Evolutionary conservation across 1,284 basidiomycete genomes (phyloP).

Genomic region (Sparassis latifolia): DNA sequence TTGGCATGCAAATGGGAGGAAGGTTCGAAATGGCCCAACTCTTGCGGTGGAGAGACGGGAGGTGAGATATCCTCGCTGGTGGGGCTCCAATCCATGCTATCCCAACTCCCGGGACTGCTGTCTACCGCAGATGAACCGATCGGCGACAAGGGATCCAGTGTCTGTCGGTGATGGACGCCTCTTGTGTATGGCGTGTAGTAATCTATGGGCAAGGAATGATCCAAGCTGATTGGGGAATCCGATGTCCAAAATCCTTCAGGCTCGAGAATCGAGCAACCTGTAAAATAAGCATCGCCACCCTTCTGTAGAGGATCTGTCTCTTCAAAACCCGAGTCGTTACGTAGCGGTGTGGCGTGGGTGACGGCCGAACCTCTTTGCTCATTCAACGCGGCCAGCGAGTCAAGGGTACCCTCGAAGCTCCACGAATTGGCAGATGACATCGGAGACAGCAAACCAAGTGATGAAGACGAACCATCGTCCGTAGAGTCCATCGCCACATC

Average conservation of each 20-base stretch:
- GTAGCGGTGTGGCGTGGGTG: constrained; percentile 13
- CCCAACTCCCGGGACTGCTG: constrained; percentile 6
- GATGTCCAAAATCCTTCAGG: constrained; percentile 15
- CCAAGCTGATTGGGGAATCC: constrained; percentile 15
- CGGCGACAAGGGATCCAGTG: background rate
- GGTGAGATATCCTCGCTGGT: too few relatives aligned
- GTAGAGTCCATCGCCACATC: too few relatives aligned
- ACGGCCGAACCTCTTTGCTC: too few relatives aligned
- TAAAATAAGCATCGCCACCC: too few relatives aligned
- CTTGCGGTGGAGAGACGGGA: too few relatives aligned
- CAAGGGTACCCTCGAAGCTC: constrained; percentile 11
- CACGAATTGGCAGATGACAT: constrained; percentile 8
- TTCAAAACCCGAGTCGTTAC: constrained; percentile 19
- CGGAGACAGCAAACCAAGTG: background rate
- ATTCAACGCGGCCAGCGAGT: too few relatives aligned
- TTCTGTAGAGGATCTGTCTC: constrained; percentile 11
- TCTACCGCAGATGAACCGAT: background rate
- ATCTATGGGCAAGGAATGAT: constrained; percentile 3
- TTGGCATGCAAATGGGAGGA: background rate
- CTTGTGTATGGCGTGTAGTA: background rate
- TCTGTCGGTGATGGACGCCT: constrained; percentile 1
- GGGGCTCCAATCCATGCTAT: constrained; percentile 5
- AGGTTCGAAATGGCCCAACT: background rate
- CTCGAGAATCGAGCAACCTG: too few relatives aligned
- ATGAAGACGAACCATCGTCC: too few relatives aligned